Evolutionary conservation across 768 basidiomycete genomes (phyloP).

Genomic region (Boletus pseudopeckii): DNA sequence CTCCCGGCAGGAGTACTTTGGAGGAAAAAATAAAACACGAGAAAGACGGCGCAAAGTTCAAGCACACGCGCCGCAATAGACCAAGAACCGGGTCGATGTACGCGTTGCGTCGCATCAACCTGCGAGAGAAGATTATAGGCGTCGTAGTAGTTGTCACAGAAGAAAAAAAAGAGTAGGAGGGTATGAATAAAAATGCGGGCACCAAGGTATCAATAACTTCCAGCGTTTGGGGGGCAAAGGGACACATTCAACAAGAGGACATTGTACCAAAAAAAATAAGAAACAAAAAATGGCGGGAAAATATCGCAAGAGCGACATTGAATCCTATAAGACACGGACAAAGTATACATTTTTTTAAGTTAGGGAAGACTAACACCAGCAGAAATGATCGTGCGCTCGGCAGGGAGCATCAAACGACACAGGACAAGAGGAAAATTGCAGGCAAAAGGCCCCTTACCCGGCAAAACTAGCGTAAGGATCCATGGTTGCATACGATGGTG

Average conservation of each 20-base stretch:
- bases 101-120: neutral
- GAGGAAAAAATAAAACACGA: neutral
- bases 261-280: neutral
- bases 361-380: neutral
- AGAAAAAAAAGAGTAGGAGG: neutral
- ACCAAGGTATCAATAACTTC: slow-evolving; percentile 22
- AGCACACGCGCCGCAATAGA: neutral
- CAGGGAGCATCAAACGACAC: neutral
- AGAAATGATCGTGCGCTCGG: neutral
- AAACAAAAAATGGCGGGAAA: neutral
- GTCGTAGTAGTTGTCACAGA: neutral
- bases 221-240: slow-evolving; percentile 1
- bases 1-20: slow-evolving; percentile 15
- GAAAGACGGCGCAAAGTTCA: neutral
- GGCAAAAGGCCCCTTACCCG: slow-evolving; percentile 5
- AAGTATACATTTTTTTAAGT: slow-evolving; percentile 17
- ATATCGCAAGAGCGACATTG: neutral
- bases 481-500: slow-evolving; percentile 22
- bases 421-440: neutral
- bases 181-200: slow-evolving; percentile 14
- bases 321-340: slow-evolving; percentile 11
- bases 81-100: neutral
- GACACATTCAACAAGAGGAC: neutral
- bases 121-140: neutral
- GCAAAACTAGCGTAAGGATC: slow-evolving; percentile 22